These are phyloP conservation scores for Cryptosporidium meleagridis DNA, from an alignment of 169 alveolate genomes.

Conservation along the genomic window DNA sequence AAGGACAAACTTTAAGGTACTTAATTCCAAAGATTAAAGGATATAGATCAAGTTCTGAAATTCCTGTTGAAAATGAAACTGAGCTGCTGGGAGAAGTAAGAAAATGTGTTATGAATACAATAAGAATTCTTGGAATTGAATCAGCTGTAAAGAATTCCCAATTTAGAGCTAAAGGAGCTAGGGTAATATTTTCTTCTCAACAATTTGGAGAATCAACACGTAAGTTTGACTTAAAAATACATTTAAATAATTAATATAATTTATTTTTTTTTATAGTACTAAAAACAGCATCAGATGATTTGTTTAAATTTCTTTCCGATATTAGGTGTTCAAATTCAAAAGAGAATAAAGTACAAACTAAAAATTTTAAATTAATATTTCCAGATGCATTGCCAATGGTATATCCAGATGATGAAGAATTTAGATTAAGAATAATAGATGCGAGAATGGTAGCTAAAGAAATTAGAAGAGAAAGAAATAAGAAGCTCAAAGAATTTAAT, in stretches of 20 bases:
- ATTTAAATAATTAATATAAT: background rate
- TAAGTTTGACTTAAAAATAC: conserved; percentile 24
- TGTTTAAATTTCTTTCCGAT: conserved; percentile 42
- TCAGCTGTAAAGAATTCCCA: conserved; percentile 49
- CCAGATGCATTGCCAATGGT: conserved; percentile 75
- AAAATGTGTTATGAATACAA: conserved; percentile 35
- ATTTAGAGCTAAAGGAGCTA: conserved; percentile 74
- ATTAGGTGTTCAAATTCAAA: conserved; percentile 25
- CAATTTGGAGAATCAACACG: conserved; percentile 67
- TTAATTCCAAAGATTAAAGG: conserved; percentile 59
- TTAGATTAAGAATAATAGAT: conserved; percentile 70
- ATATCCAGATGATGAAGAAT: conserved; percentile 74
- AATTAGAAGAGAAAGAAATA: conserved; percentile 39
- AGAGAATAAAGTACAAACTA: conserved; percentile 7
- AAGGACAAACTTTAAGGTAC: conserved; percentile 63
- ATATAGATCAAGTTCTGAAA: conserved; percentile 54
- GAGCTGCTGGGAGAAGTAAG: conserved; percentile 65
- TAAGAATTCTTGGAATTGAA: conserved; percentile 59
- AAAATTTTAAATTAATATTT: conserved; percentile 23
- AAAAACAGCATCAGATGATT: conserved; percentile 66
- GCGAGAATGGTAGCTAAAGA: conserved; percentile 69
- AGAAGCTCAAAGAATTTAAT: conserved; percentile 29
- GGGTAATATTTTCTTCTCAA: conserved; percentile 52
- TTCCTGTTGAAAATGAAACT: conserved; percentile 48
- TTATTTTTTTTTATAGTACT: conserved; percentile 17